Conservation (phyloP, 169 alveolate species). For the Plasmodium vivax region DNA sequence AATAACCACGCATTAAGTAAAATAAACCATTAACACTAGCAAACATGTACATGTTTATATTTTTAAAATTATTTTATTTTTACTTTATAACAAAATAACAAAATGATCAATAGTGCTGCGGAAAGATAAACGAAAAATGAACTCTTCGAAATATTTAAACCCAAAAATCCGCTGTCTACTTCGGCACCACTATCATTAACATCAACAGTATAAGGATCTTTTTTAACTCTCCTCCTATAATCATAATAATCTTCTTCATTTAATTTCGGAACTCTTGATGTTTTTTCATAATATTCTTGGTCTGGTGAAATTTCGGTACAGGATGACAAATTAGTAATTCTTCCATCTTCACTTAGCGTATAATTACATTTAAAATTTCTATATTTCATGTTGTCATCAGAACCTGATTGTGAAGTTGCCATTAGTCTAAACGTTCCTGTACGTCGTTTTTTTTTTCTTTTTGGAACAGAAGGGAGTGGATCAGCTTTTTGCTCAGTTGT, state of each 20-base stretch:
- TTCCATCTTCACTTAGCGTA: not conserved
- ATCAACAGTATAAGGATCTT: not conserved
- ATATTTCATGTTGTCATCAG: not conserved
- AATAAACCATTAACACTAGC: not conserved
- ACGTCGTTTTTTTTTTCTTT: not conserved
- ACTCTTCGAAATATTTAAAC: not conserved
- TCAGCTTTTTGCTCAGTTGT: not conserved
- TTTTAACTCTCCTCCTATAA: not conserved
- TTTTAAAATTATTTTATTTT: not conserved
- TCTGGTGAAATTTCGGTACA: not conserved
- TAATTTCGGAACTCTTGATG: not conserved
- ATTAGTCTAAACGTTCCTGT: not conserved
- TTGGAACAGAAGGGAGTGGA: not conserved
- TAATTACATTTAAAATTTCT: not conserved
- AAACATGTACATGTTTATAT: not conserved
- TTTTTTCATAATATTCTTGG: not conserved
- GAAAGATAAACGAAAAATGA: not conserved
- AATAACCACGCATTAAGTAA: not conserved
- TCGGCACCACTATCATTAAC: not conserved
- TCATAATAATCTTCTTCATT: not conserved
- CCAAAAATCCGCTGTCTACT: not conserved
- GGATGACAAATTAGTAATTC: not conserved
- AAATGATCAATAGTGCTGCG: not conserved
- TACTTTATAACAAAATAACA: not conserved
- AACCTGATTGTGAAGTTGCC: not conserved